A percentile compares a stretch with the other conserved stretches of the same genome.
phyloP scores from a whole-genome alignment of 148 eudicot species.

The Rhododendron simsii region DNA sequence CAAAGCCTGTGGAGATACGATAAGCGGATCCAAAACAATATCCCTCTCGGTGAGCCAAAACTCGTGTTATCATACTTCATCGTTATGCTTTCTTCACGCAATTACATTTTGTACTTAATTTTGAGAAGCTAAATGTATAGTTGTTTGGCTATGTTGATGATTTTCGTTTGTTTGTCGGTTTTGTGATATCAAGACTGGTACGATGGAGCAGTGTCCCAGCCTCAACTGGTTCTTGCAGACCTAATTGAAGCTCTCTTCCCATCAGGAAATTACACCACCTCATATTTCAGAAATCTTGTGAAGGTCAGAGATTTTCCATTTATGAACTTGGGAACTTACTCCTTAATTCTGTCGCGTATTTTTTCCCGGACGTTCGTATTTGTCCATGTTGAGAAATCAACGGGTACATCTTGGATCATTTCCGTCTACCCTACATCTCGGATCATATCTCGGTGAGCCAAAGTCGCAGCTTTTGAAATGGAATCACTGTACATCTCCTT shows the following conservation, averaged over 20 bases:
- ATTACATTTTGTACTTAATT: not conserved
- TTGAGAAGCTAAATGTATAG: not conserved
- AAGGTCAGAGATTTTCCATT: constrained; percentile 38
- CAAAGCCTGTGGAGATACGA: constrained; percentile 93
- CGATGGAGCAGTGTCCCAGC: constrained; percentile 92
- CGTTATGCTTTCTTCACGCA: not conserved
- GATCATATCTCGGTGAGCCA: too few species aligned
- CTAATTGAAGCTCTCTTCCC: constrained; percentile 81
- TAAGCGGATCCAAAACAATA: constrained; percentile 49
- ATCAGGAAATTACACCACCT: constrained; percentile 74
- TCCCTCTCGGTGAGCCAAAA: constrained; percentile 55
- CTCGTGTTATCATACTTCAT: not conserved
- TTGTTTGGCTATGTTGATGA: not conserved
- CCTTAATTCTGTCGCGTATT: not conserved
- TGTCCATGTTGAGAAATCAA: not conserved
- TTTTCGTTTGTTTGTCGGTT: not conserved
- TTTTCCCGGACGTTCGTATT: not conserved
- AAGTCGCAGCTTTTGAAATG: not conserved
- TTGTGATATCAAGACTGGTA: constrained; percentile 62
- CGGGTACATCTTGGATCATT: not conserved
- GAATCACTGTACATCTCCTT: not conserved
- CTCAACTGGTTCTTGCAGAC: constrained; percentile 83
- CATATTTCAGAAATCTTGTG: constrained; percentile 72
- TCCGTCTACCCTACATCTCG: too few species aligned
- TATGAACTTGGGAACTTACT: not conserved